phyloP scores from a whole-genome alignment of 352 stramenopile genomes.

The Pythium phragmiticola region DNA sequence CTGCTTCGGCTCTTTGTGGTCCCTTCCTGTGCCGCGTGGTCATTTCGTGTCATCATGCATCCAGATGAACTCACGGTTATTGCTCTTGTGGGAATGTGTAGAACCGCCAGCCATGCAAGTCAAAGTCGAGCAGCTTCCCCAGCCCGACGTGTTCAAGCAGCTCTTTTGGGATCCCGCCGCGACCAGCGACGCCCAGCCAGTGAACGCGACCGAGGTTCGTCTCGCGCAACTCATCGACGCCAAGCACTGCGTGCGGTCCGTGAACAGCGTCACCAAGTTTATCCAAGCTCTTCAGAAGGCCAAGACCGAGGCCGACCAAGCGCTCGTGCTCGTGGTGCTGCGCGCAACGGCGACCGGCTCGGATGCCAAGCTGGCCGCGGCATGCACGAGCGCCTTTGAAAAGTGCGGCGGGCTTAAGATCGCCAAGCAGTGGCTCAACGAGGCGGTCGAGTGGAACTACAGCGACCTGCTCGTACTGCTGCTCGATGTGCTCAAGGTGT shows the following conservation, averaged over 20 bases:
- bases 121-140: conserved; percentile 12
- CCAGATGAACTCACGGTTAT: conserved; percentile 2
- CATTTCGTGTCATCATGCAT: conserved; percentile 2
- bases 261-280: conserved; percentile 53
- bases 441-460: conserved; percentile 77
- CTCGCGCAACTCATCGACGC: conserved; percentile 60
- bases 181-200: conserved; percentile 26
- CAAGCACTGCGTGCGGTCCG: conserved; percentile 48
- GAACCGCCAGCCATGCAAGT: conserved; percentile 15
- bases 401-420: conserved; percentile 71
- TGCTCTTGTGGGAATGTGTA: conserved; percentile 6
- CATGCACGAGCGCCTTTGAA: conserved; percentile 66
- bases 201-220: conserved; percentile 42
- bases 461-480: conserved; percentile 78
- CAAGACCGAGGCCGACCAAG: conserved; percentile 71
- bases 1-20: background rate
- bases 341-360: conserved; percentile 58
- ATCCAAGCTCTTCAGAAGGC: conserved; percentile 54
- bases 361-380: conserved; percentile 53
- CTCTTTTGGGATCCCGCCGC: conserved; percentile 27
- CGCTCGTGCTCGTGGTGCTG: conserved; percentile 67
- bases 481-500: conserved; percentile 75
- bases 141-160: conserved; percentile 31
- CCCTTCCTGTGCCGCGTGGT: background rate
- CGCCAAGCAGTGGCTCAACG: conserved; percentile 75